A percentile compares a stretch with the other conserved stretches of the same genome.
These are phyloP conservation scores for Dactylellina parvicollis DNA, from an alignment of 2,329 filamentous ascomycete species.

Conservation along the genomic window DNA sequence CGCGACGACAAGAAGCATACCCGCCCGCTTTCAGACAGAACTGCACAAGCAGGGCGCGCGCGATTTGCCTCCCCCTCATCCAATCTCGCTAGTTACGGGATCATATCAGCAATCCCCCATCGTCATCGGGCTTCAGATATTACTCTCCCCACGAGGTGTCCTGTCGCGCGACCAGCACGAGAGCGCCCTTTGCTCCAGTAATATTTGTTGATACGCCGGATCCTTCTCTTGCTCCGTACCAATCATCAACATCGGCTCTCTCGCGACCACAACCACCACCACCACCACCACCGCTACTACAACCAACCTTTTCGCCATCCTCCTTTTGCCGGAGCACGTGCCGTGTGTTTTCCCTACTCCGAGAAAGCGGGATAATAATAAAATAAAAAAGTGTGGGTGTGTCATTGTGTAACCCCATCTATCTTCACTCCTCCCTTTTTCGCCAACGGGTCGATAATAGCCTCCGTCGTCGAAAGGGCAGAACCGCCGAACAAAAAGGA, in stretches of 20 bases:
- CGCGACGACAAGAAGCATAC: constrained; percentile 22
- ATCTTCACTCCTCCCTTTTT: background rate
- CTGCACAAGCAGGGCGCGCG: background rate
- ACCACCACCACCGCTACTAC: background rate
- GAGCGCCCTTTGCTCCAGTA: too few relatives aligned
- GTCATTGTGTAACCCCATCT: constrained; percentile 54
- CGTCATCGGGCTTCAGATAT: too few relatives aligned
- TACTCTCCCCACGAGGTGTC: too few relatives aligned
- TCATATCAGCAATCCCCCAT: constrained; percentile 4
- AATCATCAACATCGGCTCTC: background rate
- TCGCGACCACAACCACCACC: background rate
- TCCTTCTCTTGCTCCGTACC: background rate
- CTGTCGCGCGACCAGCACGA: constrained; percentile 24
- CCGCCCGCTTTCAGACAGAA: background rate
- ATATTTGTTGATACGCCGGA: too few relatives aligned
- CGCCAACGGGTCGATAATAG: background rate
- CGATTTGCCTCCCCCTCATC: constrained; percentile 33
- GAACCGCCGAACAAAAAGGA: constrained; percentile 5
- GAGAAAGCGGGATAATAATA: constrained; percentile 9
- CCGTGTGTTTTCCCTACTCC: background rate
- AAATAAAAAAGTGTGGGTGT: constrained; percentile 31
- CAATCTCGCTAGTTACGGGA: constrained; percentile 13
- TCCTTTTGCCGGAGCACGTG: constrained; percentile 34
- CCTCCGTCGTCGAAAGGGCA: constrained; percentile 26
- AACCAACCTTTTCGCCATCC: background rate